These are phyloP conservation scores for Epichloe amarillans DNA, from an alignment of 2,329 filamentous ascomycete genomes.

Conservation along the genomic window DNA sequence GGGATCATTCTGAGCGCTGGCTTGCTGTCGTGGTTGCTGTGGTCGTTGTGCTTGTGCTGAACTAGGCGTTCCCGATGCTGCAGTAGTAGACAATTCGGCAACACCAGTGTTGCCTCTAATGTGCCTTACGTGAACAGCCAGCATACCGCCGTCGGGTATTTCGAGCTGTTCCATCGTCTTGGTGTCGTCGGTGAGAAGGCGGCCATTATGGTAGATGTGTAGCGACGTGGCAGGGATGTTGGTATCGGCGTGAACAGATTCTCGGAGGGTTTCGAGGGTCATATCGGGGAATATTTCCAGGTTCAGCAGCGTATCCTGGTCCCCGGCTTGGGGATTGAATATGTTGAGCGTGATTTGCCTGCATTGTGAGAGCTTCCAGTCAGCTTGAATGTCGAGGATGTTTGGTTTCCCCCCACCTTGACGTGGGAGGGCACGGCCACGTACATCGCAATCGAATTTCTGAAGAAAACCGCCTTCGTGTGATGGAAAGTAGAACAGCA, in stretches of 20 bases:
- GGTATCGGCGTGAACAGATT: slow-evolving; percentile 75
- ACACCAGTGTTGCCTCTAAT: slow-evolving; percentile 32
- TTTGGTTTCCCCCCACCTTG: not conserved
- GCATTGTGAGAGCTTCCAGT: not conserved
- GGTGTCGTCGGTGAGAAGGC: slow-evolving; percentile 59
- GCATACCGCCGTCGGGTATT: slow-evolving; percentile 81
- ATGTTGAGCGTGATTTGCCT: slow-evolving; percentile 86
- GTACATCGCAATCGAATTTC: not conserved
- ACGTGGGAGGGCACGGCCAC: not conserved
- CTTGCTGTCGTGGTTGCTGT: slow-evolving; percentile 20
- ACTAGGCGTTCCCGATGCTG: slow-evolving; percentile 21
- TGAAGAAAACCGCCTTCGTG: not conserved
- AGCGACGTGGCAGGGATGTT: slow-evolving; percentile 59
- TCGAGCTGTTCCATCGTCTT: slow-evolving; percentile 72
- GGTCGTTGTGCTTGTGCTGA: slow-evolving; percentile 17
- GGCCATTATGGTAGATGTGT: slow-evolving; percentile 82
- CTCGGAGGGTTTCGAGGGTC: slow-evolving; percentile 74
- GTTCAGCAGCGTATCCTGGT: slow-evolving; percentile 62
- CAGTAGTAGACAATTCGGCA: slow-evolving; percentile 11
- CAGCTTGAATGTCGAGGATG: not conserved
- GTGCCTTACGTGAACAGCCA: slow-evolving; percentile 68
- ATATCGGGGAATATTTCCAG: slow-evolving; percentile 74
- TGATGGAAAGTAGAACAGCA: not conserved
- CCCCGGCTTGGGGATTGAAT: slow-evolving; percentile 54
- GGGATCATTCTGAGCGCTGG: slow-evolving; percentile 42